These are phyloP conservation scores for Tetracladium setigerum DNA, from an alignment of 495 filamentous ascomycete genomes.

Conservation along the genomic window DNA sequence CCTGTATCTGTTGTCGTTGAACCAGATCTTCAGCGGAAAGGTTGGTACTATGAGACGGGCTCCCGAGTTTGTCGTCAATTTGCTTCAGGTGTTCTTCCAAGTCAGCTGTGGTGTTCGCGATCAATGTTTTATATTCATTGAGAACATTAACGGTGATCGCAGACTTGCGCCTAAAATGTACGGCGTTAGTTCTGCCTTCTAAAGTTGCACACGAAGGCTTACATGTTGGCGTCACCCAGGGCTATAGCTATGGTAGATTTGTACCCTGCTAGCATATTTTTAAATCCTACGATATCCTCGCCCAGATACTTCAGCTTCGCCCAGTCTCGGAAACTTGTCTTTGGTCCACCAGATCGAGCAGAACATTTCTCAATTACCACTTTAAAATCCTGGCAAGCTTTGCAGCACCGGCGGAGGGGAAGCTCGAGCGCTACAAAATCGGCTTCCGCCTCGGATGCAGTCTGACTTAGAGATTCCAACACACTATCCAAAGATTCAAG, in stretches of 20 bases:
- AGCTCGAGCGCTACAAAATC: slow-evolving; percentile 21
- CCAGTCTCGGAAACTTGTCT: slow-evolving; percentile 29
- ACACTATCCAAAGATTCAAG: slow-evolving; percentile 32
- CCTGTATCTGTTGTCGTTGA: slow-evolving; percentile 27
- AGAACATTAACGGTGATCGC: slow-evolving; percentile 24
- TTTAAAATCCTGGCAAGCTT: slow-evolving; percentile 25
- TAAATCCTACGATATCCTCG: slow-evolving; percentile 27
- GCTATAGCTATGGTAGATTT: slow-evolving; percentile 34
- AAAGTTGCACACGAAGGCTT: slow-evolving; percentile 10
- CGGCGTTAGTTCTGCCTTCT: slow-evolving; percentile 4
- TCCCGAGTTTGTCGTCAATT: slow-evolving; percentile 29
- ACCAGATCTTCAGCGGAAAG: slow-evolving; percentile 22
- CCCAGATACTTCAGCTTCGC: slow-evolving; percentile 25
- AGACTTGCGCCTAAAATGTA: slow-evolving; percentile 19
- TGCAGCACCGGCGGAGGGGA: slow-evolving; percentile 24
- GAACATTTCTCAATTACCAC: slow-evolving; percentile 21
- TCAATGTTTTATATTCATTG: slow-evolving; percentile 27
- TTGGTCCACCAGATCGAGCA: slow-evolving; percentile 15
- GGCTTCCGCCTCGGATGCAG: slow-evolving; percentile 7
- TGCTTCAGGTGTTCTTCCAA: slow-evolving; percentile 30
- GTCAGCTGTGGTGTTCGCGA: slow-evolving; percentile 29
- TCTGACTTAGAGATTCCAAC: slow-evolving; percentile 26
- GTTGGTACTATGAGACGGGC: slow-evolving; percentile 13
- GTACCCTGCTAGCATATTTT: slow-evolving; percentile 29
- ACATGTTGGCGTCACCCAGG: slow-evolving; percentile 31